Base-by-base conservation (phyloP, 2,329 filamentous ascomycete genomes). In the Colletotrichum brevisporum region DNA sequence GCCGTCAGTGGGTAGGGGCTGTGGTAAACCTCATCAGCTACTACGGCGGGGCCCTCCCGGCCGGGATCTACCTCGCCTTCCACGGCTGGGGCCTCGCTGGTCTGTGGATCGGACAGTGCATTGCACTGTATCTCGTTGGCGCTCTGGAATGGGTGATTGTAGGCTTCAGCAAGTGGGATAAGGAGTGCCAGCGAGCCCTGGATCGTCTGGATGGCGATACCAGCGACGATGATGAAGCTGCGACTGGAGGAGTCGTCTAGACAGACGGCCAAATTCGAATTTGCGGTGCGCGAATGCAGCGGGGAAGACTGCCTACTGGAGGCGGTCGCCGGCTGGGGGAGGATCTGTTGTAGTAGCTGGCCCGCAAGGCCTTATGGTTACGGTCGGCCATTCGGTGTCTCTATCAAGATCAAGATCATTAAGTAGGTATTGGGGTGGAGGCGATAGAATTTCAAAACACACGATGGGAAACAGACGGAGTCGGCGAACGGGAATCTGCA, bases 11-110 rank as follows among this genome's bases (percentile, higher is more conserved):
- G 84, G 87, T 97, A 57, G 94, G 94, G 15, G 94, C 94, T 1
- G 82, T 90, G 1, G 93, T 97, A 61, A 97, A 97, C 77, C 84
- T 95, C 16, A 79, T 95, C 18, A 94, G 91, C 76, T 97, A 97
- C 79, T 97, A 97, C 78, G 90, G 90, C 72, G 93, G 92, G 67
- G 94, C 94, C 1, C 78, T 97, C 63, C 94, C 94, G 0, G 82
- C 91, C n/a, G 94, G 94, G 0, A 93, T 97, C 62, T 96, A 89
- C 81, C 88, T 97, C 36, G 94, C 94, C 2, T 96, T 96, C 74
- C 89, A 96, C 75, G 93, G 93, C 18, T 96, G 93, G 93, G 94
- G 94, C 0, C 82, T 97, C 2, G 85, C 86, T 18, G 94, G 94
- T 0, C 81, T 97, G 16, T 97, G 94, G 94, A 83, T 96, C 41